phyloP scores from a whole-genome alignment of 2,329 filamentous ascomycete species.

The Albifimbria verrucaria region DNA sequence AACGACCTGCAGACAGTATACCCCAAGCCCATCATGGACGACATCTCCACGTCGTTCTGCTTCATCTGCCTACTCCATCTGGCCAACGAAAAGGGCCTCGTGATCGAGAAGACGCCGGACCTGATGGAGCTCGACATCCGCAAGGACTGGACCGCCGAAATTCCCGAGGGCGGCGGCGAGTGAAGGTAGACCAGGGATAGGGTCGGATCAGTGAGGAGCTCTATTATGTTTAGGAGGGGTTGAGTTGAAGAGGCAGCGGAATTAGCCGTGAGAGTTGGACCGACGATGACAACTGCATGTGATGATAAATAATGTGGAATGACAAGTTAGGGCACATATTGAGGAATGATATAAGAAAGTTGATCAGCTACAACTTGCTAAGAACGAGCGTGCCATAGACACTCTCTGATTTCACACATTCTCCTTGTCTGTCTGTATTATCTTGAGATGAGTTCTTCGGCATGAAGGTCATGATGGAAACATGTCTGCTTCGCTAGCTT shows the following conservation, averaged over 20 bases:
- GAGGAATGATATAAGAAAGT: background rate
- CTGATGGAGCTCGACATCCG: constrained; percentile 59
- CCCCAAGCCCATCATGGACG: constrained; percentile 78
- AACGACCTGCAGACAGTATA: constrained; percentile 85
- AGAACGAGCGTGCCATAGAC: too few species aligned
- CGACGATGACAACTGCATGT: background rate
- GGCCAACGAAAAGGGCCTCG: constrained; percentile 87
- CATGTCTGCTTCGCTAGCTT: too few species aligned
- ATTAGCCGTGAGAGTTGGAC: background rate
- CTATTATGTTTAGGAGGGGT: background rate
- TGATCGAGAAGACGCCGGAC: constrained; percentile 63
- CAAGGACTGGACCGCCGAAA: constrained; percentile 60
- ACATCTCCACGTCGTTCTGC: constrained; percentile 90
- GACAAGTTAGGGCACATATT: background rate
- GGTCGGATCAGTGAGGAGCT: background rate
- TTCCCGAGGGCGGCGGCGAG: constrained; percentile 35
- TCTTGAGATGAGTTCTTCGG: too few species aligned
- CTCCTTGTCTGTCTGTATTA: too few species aligned
- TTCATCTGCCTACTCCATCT: constrained; percentile 92
- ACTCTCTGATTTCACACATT: too few species aligned
- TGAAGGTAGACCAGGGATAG: background rate
- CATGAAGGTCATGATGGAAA: too few species aligned
- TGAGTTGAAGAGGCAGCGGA: background rate
- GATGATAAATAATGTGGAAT: background rate
- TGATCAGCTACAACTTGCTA: too few species aligned